Base-by-base conservation (phyloP, 148 eudicot genomes). In the Spergularia marina region DNA sequence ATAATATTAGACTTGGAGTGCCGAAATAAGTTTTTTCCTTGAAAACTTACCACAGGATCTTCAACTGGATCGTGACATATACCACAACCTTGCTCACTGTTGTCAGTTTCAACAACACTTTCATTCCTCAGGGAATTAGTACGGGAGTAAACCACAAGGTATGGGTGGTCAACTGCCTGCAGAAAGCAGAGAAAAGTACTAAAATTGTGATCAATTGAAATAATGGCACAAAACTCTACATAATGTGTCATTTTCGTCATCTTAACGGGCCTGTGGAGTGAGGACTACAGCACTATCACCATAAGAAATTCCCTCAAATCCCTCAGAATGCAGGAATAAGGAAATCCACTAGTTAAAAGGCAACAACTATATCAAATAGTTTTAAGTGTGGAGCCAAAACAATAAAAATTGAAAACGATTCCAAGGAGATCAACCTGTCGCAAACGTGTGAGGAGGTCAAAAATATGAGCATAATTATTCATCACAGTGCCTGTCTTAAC, bases 151-250 rank as follows among this genome's bases (percentile, higher is more conserved):
- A 85, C 89, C 85, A 92, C 97, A 78, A 95, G 97, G 83, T 95
- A 90, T 71, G 97, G 99, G 84, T 92, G 98, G 83, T 95, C 94
- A 84, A 95, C 96, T 17, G 97, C 97, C 97, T 95, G 86, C 68
- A 36, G 47, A 70, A 57, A 41, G 34, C 61, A 76, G 70, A 60
- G 67, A 79, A 15, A 74, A 65, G 57, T 10, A 65, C 54, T 53
- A 20, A 75, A 51, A 44, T 54, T 16, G 17, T 17, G 36, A 25
- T 30, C 13, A 61, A 44, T 55, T 34, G 56, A 47, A 12, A 25
- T 3, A 30, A 30, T 30, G 36, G 36, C 36, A 30, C 2, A 30
- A 30, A 30, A 30, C 36, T 30, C 2, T 30, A 3, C 36, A 30
- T 30, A 30, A 30, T 30, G 36, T 30, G 36, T 58, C 30, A 18